These are phyloP conservation scores for Diaporthe caulivora DNA, from an alignment of 2,329 filamentous ascomycete species.

Conservation along the genomic window DNA sequence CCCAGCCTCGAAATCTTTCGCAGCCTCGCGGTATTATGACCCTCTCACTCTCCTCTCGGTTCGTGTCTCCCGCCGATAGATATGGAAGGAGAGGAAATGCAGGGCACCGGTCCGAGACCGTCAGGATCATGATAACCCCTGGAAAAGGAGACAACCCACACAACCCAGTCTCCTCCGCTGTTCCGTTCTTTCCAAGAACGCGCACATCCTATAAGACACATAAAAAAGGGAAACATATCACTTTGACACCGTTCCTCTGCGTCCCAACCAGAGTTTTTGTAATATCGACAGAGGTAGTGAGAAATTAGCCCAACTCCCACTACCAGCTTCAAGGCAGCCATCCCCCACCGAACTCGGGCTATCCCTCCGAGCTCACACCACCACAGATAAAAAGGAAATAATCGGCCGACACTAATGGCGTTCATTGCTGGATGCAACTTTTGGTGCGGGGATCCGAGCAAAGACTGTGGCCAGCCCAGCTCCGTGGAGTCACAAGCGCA, in stretches of 20 bases:
- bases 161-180: slow-evolving; percentile 42
- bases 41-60: slow-evolving; percentile 35
- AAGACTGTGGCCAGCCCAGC: slow-evolving; percentile 18
- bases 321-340: slow-evolving; percentile 23
- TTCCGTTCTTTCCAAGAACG: slow-evolving; percentile 38
- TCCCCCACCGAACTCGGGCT: slow-evolving; percentile 12
- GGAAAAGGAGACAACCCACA: slow-evolving; percentile 47
- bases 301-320: slow-evolving; percentile 19
- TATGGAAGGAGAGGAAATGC: slow-evolving; percentile 42
- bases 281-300: slow-evolving; percentile 35
- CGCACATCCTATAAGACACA: slow-evolving; percentile 40
- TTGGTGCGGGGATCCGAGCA: slow-evolving; percentile 25
- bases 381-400: slow-evolving; percentile 23
- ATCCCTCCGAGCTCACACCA: slow-evolving; percentile 1
- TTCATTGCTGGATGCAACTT: slow-evolving; percentile 36
- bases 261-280: slow-evolving; percentile 35
- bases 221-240: slow-evolving; percentile 36
- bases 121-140: slow-evolving; percentile 42
- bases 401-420: slow-evolving; percentile 10
- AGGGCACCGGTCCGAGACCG: slow-evolving; percentile 39
- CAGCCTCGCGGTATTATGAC: slow-evolving; percentile 37
- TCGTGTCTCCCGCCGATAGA: slow-evolving; percentile 44
- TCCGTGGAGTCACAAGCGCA: slow-evolving; percentile 28
- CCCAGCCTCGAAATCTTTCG: slow-evolving; percentile 1
- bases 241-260: slow-evolving; percentile 33